phyloP scores from a whole-genome alignment of 1,284 basidiomycete species.

The Ceratobasidium sp. region DNA sequence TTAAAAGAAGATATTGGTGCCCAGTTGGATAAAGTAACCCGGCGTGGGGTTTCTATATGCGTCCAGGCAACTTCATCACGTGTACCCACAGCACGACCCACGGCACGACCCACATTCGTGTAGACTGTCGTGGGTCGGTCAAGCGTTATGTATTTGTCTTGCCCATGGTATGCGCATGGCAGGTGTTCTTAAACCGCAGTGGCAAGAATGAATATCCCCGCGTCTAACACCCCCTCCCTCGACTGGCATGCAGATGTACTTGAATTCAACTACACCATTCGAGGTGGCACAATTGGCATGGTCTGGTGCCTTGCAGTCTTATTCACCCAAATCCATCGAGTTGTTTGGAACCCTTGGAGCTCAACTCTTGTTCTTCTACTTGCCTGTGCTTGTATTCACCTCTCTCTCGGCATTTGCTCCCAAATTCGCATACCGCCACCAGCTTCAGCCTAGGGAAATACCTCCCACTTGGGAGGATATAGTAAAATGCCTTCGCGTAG shows the following conservation, averaged over 20 bases:
- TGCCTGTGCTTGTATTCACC: constrained; percentile 6
- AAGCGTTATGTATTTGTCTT: background rate
- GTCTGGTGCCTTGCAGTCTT: background rate
- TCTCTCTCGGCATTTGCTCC: constrained; percentile 18
- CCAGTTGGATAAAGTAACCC: background rate
- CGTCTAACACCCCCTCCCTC: background rate
- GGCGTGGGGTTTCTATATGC: constrained; percentile 37
- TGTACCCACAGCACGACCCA: constrained; percentile 10
- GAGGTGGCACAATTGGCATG: constrained; percentile 9
- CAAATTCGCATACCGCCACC: constrained; percentile 22
- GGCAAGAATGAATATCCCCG: no score
- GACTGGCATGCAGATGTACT: background rate
- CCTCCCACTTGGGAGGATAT: constrained; percentile 3
- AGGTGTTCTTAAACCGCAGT: background rate
- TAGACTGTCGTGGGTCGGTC: background rate
- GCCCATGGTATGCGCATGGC: background rate
- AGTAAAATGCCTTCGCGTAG: constrained; percentile 20
- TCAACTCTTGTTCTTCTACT: constrained; percentile 32
- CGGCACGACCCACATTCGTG: background rate
- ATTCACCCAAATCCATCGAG: constrained; percentile 16
- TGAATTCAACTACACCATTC: background rate
- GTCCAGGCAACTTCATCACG: constrained; percentile 7
- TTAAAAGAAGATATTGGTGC: background rate
- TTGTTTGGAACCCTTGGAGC: background rate
- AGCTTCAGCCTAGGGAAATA: constrained; percentile 33